A percentile compares a stretch with the other conserved stretches of the same genome.
phyloP scores from a whole-genome alignment of 2,329 filamentous ascomycete species.

The Fusarium lateritium region DNA sequence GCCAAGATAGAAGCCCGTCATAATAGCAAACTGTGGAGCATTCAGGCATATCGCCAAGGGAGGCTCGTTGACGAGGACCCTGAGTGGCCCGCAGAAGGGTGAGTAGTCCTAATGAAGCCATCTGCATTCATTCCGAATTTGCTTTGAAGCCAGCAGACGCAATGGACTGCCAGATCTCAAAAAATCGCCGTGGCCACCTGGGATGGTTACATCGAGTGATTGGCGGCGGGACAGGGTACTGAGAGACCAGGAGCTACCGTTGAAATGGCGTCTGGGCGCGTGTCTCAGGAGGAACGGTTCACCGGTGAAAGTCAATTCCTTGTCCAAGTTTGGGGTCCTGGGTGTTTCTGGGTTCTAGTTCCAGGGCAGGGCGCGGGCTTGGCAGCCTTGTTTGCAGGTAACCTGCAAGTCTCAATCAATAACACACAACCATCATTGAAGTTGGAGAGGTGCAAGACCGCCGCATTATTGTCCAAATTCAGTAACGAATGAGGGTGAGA shows the following conservation, averaged over 20 bases:
- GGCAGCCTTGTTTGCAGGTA: slow-evolving; percentile 34
- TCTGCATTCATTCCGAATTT: slow-evolving; percentile 39
- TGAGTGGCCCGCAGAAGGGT: slow-evolving; percentile 17
- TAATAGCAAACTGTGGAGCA: slow-evolving; percentile 23
- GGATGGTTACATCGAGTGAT: slow-evolving; percentile 49
- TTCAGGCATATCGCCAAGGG: slow-evolving; percentile 23
- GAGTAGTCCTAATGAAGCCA: slow-evolving; percentile 36
- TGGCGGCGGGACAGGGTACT: slow-evolving; percentile 35
- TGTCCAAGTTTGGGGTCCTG: slow-evolving; percentile 31
- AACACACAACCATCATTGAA: slow-evolving; percentile 26
- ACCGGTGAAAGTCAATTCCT: slow-evolving; percentile 45
- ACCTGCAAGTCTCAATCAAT: slow-evolving; percentile 40
- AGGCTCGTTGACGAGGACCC: slow-evolving; percentile 26
- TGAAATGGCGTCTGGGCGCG: slow-evolving; percentile 46
- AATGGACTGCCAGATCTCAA: slow-evolving; percentile 50
- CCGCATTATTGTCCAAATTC: slow-evolving; percentile 15
- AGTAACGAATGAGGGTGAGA: slow-evolving; percentile 34
- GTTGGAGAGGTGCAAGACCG: slow-evolving; percentile 19
- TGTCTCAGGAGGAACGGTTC: slow-evolving; percentile 49
- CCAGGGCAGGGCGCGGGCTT: slow-evolving; percentile 35
- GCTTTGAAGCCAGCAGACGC: slow-evolving; percentile 42
- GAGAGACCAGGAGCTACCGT: slow-evolving; percentile 46
- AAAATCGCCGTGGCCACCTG: slow-evolving; percentile 48
- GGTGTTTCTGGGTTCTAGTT: slow-evolving; percentile 26
- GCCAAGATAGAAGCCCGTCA: slow-evolving; percentile 17